phyloP scores from a whole-genome alignment of 2,329 filamentous ascomycete species.

The Aspergillus sp. region DNA sequence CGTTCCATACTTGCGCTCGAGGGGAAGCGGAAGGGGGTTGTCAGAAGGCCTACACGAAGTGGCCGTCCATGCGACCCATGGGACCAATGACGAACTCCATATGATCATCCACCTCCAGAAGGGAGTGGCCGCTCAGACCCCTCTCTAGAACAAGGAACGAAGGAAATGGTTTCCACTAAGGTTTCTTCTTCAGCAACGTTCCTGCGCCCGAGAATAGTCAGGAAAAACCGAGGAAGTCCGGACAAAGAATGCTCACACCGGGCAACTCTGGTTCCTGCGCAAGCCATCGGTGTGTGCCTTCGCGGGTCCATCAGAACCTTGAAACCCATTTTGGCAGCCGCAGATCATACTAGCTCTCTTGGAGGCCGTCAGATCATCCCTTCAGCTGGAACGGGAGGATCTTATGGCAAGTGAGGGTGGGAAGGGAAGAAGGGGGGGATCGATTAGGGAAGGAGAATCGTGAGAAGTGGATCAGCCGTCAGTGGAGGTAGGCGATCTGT shows the following conservation, averaged over 20 bases:
- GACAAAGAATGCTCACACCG: conserved; percentile 18
- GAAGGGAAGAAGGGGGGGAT: background rate
- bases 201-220: conserved; percentile 3
- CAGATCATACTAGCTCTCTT: conserved; percentile 17
- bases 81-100: background rate
- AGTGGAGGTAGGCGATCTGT: background rate
- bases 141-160: conserved; percentile 4
- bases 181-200: conserved; percentile 8
- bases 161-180: conserved; percentile 10
- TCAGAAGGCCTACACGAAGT: background rate
- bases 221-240: background rate
- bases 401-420: background rate
- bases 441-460: background rate
- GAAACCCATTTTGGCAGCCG: conserved; percentile 14
- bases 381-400: conserved; percentile 1
- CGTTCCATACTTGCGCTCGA: background rate
- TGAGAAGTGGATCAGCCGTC: conserved; percentile 4
- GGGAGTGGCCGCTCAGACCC: background rate
- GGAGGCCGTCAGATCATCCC: background rate
- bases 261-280: conserved; percentile 28
- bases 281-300: conserved; percentile 16
- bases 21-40: background rate
- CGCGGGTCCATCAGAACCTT: conserved; percentile 13
- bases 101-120: background rate
- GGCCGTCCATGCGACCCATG: background rate